These are phyloP conservation scores for Chrysoporthe cubensis DNA, from an alignment of 2,329 filamentous ascomycete species.

Conservation along the genomic window DNA sequence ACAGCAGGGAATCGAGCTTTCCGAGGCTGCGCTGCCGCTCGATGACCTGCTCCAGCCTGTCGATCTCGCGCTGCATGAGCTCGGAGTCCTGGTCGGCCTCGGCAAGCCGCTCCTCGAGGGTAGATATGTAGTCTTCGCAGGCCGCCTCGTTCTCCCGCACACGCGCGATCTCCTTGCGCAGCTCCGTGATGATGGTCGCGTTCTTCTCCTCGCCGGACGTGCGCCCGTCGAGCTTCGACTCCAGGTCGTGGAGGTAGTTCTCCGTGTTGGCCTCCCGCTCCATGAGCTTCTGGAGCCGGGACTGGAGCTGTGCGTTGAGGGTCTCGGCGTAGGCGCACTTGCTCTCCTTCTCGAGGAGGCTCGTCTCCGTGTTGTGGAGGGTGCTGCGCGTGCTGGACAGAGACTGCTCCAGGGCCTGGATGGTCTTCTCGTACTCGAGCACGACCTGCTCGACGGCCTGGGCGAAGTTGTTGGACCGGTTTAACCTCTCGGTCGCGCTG, in stretches of 20 bases:
- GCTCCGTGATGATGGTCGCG: slow-evolving; percentile 78
- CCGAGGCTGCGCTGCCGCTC: slow-evolving; percentile 94
- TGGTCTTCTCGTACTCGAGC: slow-evolving; percentile 97
- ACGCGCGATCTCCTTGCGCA: slow-evolving; percentile 88
- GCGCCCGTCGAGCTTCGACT: slow-evolving; percentile 87
- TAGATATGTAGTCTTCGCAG: slow-evolving; percentile 96
- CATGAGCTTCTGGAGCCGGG: slow-evolving; percentile 87
- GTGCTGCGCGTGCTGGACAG: slow-evolving; percentile 85
- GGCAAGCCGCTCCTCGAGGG: slow-evolving; percentile 89
- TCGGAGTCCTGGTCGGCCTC: slow-evolving; percentile 96
- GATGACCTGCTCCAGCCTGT: slow-evolving; percentile 90
- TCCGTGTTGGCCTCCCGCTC: slow-evolving; percentile 93
- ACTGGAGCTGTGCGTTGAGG: slow-evolving; percentile 85
- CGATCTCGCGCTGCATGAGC: slow-evolving; percentile 95
- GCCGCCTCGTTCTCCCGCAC: slow-evolving; percentile 87
- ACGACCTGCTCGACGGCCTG: slow-evolving; percentile 96
- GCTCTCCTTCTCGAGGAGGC: slow-evolving; percentile 87
- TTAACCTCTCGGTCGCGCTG: slow-evolving; percentile 82
- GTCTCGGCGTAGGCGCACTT: slow-evolving; percentile 93
- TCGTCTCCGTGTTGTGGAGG: slow-evolving; percentile 83
- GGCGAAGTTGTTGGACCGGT: slow-evolving; percentile 94
- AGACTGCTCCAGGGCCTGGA: slow-evolving; percentile 89
- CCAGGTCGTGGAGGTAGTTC: slow-evolving; percentile 88
- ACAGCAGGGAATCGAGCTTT: slow-evolving; percentile 88
- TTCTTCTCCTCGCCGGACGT: slow-evolving; percentile 93